Conservation (phyloP, 306 rosid genomes). For the Gillenia trifoliata region DNA sequence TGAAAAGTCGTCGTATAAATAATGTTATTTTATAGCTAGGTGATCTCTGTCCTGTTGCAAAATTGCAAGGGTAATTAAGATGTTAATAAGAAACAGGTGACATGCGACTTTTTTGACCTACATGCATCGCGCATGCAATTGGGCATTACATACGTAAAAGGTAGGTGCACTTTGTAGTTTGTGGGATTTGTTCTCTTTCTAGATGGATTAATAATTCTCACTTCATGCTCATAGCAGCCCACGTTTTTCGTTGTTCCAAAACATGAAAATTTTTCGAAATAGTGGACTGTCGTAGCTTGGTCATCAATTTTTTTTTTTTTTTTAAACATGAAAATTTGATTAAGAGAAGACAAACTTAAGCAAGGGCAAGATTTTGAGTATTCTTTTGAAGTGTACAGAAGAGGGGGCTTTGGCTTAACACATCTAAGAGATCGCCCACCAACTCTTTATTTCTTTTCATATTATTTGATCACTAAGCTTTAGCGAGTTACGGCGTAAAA, state of each 20-base stretch:
- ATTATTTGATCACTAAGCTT: no score
- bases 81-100: not conserved
- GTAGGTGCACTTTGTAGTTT: not conserved
- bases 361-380: not conserved
- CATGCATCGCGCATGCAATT: constrained; percentile 1
- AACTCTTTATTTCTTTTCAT: no score
- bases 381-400: not conserved
- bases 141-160: not conserved
- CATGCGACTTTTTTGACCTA: not conserved
- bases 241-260: not conserved
- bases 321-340: not conserved
- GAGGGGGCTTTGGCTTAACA: not conserved
- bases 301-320: no score
- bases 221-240: not conserved
- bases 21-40: not conserved
- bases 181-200: not conserved
- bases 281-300: no score
- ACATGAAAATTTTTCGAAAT: no score
- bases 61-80: no score
- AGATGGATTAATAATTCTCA: not conserved
- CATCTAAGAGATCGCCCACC: no score
- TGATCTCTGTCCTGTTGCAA: no score
- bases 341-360: not conserved
- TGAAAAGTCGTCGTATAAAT: not conserved
- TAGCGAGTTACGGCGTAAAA: no score